Percentiles rank a stretch among this genome's conserved stretches.
These are phyloP conservation scores for Ogataea degrootiae DNA, from an alignment of 805 yeast species.

Conservation along the genomic window DNA sequence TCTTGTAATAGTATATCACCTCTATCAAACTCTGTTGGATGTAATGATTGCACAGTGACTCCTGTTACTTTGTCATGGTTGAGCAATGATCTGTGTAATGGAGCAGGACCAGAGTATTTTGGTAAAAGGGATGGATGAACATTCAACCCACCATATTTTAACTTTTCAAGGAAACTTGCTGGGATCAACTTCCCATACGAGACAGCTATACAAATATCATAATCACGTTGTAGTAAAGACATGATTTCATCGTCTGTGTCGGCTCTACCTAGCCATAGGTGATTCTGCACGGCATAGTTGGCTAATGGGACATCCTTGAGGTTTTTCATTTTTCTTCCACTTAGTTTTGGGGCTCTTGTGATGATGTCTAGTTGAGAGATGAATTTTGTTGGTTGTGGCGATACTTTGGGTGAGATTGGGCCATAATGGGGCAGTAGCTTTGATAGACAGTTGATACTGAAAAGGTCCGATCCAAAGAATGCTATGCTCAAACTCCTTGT, in stretches of 20 bases:
- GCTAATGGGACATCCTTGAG: slow-evolving; percentile 53
- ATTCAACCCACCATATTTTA: slow-evolving; percentile 69
- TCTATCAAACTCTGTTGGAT: slow-evolving; percentile 79
- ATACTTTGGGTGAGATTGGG: too few species aligned
- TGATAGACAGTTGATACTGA: slow-evolving; percentile 53
- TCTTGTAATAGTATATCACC: slow-evolving; percentile 70
- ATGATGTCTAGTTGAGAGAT: slow-evolving; percentile 47
- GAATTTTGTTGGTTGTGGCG: slow-evolving; percentile 3
- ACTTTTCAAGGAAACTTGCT: slow-evolving; percentile 38
- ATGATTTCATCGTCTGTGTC: slow-evolving; percentile 40
- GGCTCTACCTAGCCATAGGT: slow-evolving; percentile 43
- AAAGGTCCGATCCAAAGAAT: slow-evolving; percentile 75
- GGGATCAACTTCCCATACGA: slow-evolving; percentile 88
- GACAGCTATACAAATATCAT: slow-evolving; percentile 79
- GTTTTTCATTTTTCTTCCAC: slow-evolving; percentile 52
- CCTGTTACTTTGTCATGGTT: slow-evolving; percentile 65
- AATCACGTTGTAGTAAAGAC: slow-evolving; percentile 26
- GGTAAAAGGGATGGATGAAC: slow-evolving; percentile 93
- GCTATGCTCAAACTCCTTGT: slow-evolving; percentile 38
- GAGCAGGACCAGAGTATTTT: slow-evolving; percentile 79
- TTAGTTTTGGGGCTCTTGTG: slow-evolving; percentile 56
- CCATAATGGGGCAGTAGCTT: slow-evolving; percentile 28
- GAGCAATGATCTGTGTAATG: slow-evolving; percentile 74
- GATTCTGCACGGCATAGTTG: slow-evolving; percentile 29
- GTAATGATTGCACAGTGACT: slow-evolving; percentile 83